Evolutionary conservation across 2,329 filamentous ascomycete species (phyloP), one percentile per base, ranked within the genome.

Genomic region (Dothiorella sarmentorum): DNA sequence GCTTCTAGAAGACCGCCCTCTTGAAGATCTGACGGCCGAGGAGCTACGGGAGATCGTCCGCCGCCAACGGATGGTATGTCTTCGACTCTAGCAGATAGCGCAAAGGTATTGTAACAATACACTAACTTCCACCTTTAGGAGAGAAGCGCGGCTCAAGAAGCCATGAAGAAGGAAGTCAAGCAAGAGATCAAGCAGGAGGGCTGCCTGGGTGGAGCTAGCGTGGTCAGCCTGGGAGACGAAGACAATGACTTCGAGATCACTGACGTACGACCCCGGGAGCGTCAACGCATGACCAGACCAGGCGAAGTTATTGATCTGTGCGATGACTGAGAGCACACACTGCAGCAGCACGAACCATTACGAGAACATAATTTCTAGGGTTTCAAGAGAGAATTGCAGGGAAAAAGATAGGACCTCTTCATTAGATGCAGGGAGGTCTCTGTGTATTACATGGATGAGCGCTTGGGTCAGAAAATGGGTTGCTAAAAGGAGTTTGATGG

Each of bases 41-140:
- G 69, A 71, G 37, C 56, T 66, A 45, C 49, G 59, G 5, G 63
- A 68, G 42, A 60, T 68, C 7, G 26, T 68, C 4, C 58, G 60
- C 10, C 63, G 63, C 15, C n/a, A n/a, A n/a, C 63, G 66, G 24
- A 58, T 60, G 43, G 67, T 65, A 61, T 5, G 55, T n/a, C 11
- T 27, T 27, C 9, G 5, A 2, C 4, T 4, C 15, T 29, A 4
- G 29, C 17, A 29, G 2, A 3, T 24, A 9, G n/a, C n/a, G n/a
- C n/a, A n/a, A n/a, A n/a, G n/a, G n/a, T 13, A 11, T 10, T 13
- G 4, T 10, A 2, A 17, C 10, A 24, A n/a, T 17, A n/a, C 7
- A 7, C 53, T 56, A 9, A 56, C 9, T 35, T 1, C 3, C 1
- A 9, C 18, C 3, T 27, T 33, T 9, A 56, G 53, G 53, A 37